Evolutionary conservation across 2,329 filamentous ascomycete genomes (phyloP).

Genomic region (Cadophora gregata): DNA sequence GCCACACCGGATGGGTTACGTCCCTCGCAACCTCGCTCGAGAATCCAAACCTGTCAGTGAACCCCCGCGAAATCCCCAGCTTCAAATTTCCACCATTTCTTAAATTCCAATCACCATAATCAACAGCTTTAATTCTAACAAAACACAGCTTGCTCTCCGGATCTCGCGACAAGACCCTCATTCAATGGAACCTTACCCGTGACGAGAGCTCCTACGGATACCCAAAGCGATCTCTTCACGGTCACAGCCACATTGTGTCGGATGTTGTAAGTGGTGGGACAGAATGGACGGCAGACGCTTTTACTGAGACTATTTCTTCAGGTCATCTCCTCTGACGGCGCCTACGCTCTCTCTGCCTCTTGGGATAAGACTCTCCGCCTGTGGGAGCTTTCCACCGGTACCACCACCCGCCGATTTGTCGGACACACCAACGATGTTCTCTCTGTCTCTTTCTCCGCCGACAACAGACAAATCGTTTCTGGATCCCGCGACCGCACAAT

Average conservation of each 20-base stretch:
- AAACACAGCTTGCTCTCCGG: conserved; percentile 75
- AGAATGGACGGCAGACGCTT: conserved; percentile 20
- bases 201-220: conserved; percentile 98
- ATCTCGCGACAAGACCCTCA: conserved; percentile 97
- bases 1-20: conserved; percentile 99
- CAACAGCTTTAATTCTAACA: not conserved
- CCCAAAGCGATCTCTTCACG: conserved; percentile 98
- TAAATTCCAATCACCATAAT: not conserved
- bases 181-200: conserved; percentile 99
- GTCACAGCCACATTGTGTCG: conserved; percentile 99
- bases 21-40: conserved; percentile 97
- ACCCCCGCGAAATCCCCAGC: not conserved
- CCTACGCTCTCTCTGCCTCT: conserved; percentile 97
- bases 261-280: conserved; percentile 84
- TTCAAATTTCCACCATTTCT: not conserved
- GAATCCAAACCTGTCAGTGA: conserved; percentile 80
- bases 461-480: conserved; percentile 99
- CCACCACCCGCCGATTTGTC: conserved; percentile 97
- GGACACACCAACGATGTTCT: conserved; percentile 99
- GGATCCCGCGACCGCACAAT: conserved; percentile 98
- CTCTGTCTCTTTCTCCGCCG: conserved; percentile 99
- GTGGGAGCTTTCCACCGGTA: conserved; percentile 97
- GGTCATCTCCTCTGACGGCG: conserved; percentile 99
- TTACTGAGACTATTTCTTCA: conserved; percentile 54
- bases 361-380: conserved; percentile 99